These are phyloP conservation scores for Leccinellum luteum DNA, from an alignment of 768 basidiomycete species.

Conservation along the genomic window DNA sequence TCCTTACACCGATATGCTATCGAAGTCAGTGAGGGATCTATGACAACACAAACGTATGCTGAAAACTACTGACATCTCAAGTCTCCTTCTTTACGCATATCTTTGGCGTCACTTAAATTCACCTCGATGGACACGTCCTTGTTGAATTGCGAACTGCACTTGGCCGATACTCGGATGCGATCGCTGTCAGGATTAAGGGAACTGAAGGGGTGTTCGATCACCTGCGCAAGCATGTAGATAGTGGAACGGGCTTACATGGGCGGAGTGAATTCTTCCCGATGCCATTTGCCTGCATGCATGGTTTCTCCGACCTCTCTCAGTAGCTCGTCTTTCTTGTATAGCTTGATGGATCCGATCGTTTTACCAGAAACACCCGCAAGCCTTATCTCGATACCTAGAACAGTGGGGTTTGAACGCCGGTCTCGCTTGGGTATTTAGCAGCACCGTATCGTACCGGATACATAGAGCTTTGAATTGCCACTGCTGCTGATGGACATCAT, in stretches of 20 bases:
- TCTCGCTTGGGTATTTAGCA: too few species aligned
- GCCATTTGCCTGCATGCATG: background rate
- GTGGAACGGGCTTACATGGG: background rate
- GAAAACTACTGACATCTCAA: background rate
- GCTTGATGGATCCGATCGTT: background rate
- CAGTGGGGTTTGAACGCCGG: too few species aligned
- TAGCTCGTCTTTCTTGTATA: background rate
- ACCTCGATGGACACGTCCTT: background rate
- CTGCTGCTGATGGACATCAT: too few species aligned
- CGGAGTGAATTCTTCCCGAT: background rate
- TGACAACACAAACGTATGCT: background rate
- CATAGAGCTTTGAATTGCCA: too few species aligned
- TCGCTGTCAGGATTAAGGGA: background rate
- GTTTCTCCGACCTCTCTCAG: background rate
- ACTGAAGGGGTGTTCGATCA: background rate
- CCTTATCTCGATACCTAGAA: too few species aligned
- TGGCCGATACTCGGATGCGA: background rate
- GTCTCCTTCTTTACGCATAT: background rate
- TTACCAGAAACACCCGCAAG: too few species aligned
- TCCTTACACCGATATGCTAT: background rate
- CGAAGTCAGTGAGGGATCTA: background rate
- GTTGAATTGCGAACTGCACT: background rate
- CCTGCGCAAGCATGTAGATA: background rate
- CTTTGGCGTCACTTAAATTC: background rate
- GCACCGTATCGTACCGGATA: too few species aligned